Evolutionary conservation across 495 filamentous ascomycete genomes (phyloP), one percentile per base, ranked within the genome.

Genomic region (Xylaria flabelliformis): DNA sequence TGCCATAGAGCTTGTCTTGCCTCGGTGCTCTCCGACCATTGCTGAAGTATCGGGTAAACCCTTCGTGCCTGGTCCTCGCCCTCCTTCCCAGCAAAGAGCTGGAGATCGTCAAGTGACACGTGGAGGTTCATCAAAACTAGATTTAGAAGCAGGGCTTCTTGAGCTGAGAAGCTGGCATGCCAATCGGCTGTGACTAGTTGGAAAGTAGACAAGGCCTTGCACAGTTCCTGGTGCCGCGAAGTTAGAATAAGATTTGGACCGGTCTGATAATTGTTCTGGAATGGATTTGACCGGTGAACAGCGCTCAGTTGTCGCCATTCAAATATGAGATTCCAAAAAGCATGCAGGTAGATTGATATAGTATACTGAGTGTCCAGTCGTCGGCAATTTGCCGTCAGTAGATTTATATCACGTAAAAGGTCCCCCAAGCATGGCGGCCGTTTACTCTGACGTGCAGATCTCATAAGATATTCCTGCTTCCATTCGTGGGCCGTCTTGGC

Each of bases 51-150:
- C 13, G 86, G 83, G 53, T 86, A 88, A 9, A 88, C 85, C 3
- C 85, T 78, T 4, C 84, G 81, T 1, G 89, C 86, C 74, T 90
- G 88, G 64, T 90, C 86, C 67, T 88, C 86, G 67, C 89, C 90
- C 65, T 90, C 87, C 46, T 89, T 88, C 0, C 89, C 89, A 0
- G 88, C 87, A 64, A 91, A 90, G 1, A 89, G 84, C 70, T 92
- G 89, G 0, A 92, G 83, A 63, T 91, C 89, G 64, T 91, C 90
- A 0, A 91, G 82, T 0, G 88, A 88, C 71, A 90, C 85, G 76
- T 91, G 82, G 0, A 91, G 79, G 72, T 88, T 84, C 84, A 91
- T 87, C 9, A 87, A 80, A 1, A 90, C 78, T 0, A 90, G 80
- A 70, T 91, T 85, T 5, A 88, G 77, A 2, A 90, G 74, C 6